phyloP scores from a whole-genome alignment of 768 basidiomycete genomes.

The Trametes coccinea region DNA sequence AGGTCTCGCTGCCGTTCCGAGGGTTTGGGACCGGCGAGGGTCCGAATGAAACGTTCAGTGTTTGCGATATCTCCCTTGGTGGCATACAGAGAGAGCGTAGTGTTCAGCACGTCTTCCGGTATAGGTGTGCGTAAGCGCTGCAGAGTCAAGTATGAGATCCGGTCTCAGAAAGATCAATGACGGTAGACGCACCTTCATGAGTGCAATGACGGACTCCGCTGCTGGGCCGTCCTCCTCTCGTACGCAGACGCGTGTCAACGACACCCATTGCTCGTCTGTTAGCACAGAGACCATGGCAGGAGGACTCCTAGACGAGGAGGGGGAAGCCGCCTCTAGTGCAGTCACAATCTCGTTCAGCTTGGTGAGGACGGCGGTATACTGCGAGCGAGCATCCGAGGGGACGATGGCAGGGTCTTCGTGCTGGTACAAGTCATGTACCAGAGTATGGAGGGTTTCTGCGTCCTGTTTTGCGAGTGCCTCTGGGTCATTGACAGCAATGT shows the following conservation, averaged over 20 bases:
- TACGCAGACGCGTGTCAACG: constrained; percentile 21
- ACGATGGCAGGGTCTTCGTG: constrained; percentile 17
- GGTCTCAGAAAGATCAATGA: neutral
- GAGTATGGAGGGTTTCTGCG: constrained; percentile 32
- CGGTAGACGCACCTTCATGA: constrained; percentile 49
- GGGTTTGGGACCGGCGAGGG: constrained; percentile 32
- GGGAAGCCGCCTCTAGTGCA: neutral
- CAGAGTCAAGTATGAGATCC: neutral
- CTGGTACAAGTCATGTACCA: constrained; percentile 37
- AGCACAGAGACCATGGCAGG: neutral
- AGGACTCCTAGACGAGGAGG: neutral
- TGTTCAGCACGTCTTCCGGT: constrained; percentile 46
- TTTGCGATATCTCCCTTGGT: constrained; percentile 43
- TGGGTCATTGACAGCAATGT: constrained; percentile 5
- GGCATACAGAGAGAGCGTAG: constrained; percentile 52
- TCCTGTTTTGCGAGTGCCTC: constrained; percentile 13
- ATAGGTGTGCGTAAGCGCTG: constrained; percentile 46
- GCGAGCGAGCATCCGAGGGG: constrained; percentile 3
- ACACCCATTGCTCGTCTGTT: constrained; percentile 14
- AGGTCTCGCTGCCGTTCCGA: constrained; percentile 65
- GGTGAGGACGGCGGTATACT: constrained; percentile 6
- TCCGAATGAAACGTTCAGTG: constrained; percentile 38
- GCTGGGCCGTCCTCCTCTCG: constrained; percentile 43
- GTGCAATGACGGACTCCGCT: constrained; percentile 49
- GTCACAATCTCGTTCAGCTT: constrained; percentile 18